Conservation (phyloP, 192 early-diverging fungal species). For the Coemansia sp. region DNA sequence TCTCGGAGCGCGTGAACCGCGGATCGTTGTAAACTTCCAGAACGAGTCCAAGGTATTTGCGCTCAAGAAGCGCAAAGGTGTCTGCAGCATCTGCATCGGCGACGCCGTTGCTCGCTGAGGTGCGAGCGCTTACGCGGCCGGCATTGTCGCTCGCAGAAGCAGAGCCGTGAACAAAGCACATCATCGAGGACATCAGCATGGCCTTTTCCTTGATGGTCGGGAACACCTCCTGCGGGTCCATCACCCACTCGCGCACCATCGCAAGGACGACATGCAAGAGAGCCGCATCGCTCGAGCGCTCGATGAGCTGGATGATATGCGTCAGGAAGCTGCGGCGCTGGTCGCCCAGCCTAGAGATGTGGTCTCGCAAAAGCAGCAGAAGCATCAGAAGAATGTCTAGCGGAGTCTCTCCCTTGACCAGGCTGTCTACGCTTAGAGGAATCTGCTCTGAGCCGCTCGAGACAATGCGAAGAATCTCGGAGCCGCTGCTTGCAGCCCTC, state of each 20-base stretch:
- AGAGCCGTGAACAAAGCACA: constrained; percentile 72
- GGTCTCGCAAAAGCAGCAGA: constrained; percentile 54
- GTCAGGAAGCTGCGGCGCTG: constrained; percentile 82
- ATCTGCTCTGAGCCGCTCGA: constrained; percentile 28
- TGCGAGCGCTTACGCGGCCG: constrained; percentile 34
- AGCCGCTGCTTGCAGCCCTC: constrained; percentile 16
- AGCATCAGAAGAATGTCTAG: constrained; percentile 46
- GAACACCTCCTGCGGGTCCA: constrained; percentile 77
- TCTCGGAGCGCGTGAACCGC: constrained; percentile 79
- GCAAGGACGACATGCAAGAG: constrained; percentile 74
- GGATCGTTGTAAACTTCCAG: constrained; percentile 84
- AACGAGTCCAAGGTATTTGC: constrained; percentile 88
- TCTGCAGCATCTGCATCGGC: constrained; percentile 11
- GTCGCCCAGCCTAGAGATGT: constrained; percentile 76
- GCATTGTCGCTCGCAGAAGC: constrained; percentile 56
- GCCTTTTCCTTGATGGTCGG: constrained; percentile 98
- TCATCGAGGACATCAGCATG: constrained; percentile 87
- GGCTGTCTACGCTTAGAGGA: constrained; percentile 28
- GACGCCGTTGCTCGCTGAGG: constrained; percentile 7
- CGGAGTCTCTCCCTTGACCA: constrained; percentile 43
- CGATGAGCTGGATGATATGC: constrained; percentile 77
- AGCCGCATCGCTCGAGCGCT: constrained; percentile 72
- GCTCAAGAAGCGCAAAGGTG: constrained; percentile 58
- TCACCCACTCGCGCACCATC: constrained; percentile 86
- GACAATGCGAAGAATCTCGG: constrained; percentile 22